These are phyloP conservation scores for Diaporthe longicolla DNA, from an alignment of 2,329 filamentous ascomycete genomes.

Conservation along the genomic window DNA sequence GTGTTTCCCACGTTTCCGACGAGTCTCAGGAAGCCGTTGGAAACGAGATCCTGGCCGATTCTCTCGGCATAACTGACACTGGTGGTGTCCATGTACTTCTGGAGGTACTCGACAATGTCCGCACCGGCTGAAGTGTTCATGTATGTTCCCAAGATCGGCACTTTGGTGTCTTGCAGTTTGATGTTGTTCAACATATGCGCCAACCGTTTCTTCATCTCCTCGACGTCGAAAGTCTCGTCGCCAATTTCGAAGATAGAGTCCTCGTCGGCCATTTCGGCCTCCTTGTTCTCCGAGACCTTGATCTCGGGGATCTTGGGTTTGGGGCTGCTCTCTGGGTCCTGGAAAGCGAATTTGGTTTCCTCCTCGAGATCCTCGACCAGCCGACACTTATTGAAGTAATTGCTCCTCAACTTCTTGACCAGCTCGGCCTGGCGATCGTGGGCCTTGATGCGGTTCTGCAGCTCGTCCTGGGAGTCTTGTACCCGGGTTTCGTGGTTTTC, in stretches of 20 bases:
- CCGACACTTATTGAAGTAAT: slow-evolving; percentile 99
- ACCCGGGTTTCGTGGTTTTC: slow-evolving; percentile 93
- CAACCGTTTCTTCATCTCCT: slow-evolving; percentile 92
- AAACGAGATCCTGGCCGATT: slow-evolving; percentile 93
- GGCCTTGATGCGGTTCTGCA: slow-evolving; percentile 90
- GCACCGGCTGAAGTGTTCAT: slow-evolving; percentile 91
- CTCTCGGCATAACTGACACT: slow-evolving; percentile 93
- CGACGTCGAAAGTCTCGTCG: slow-evolving; percentile 86
- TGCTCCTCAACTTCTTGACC: slow-evolving; percentile 93
- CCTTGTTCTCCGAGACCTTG: slow-evolving; percentile 79
- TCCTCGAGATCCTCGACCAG: slow-evolving; percentile 97
- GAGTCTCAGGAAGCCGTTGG: slow-evolving; percentile 87
- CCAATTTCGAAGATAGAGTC: slow-evolving; percentile 90
- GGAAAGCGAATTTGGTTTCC: slow-evolving; percentile 98
- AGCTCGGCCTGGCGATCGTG: slow-evolving; percentile 92
- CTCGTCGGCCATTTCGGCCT: slow-evolving; percentile 77
- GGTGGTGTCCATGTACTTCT: slow-evolving; percentile 86
- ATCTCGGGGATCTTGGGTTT: slow-evolving; percentile 82
- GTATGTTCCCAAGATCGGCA: slow-evolving; percentile 95
- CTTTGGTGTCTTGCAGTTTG: slow-evolving; percentile 91
- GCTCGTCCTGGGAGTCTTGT: slow-evolving; percentile 93
- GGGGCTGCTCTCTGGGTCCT: slow-evolving; percentile 83
- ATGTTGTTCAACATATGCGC: slow-evolving; percentile 88
- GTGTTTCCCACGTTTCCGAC: slow-evolving; percentile 95
- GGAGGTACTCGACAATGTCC: slow-evolving; percentile 96